These are phyloP conservation scores for Populus euphratica DNA, from an alignment of 345 rosid species.

Conservation along the genomic window DNA sequence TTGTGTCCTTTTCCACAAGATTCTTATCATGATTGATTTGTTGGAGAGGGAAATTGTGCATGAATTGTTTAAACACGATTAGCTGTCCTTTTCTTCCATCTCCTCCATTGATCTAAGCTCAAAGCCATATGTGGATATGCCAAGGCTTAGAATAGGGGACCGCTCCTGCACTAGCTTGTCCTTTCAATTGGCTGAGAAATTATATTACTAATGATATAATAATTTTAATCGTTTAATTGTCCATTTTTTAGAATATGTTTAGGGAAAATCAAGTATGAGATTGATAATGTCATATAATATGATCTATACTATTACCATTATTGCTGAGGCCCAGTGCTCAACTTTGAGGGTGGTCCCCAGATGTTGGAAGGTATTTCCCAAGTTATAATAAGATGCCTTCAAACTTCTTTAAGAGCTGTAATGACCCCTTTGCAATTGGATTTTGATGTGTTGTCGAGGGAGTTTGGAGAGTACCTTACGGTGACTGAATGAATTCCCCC, in stretches of 20 bases:
- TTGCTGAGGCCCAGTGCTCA: constrained; percentile 8
- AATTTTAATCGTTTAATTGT: constrained; percentile 1
- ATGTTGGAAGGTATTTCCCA: constrained; percentile 5
- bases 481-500: constrained; percentile 13
- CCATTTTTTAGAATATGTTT: constrained; percentile 7
- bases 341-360: constrained; percentile 26
- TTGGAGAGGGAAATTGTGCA: constrained; percentile 4
- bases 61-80: neutral
- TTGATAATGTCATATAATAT: constrained; percentile 8
- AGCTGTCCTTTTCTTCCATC: constrained; percentile 4
- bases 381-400: constrained; percentile 7
- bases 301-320: constrained; percentile 3
- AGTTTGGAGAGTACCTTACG: neutral
- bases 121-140: constrained; percentile 6
- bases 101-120: constrained; percentile 10
- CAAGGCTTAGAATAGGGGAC: constrained; percentile 23
- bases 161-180: constrained; percentile 25
- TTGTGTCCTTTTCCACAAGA: constrained; percentile 22
- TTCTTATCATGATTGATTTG: constrained; percentile 23
- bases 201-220: constrained; percentile 12
- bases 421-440: neutral
- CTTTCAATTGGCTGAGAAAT: constrained; percentile 12
- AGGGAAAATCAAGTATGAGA: constrained; percentile 8
- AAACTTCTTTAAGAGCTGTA: neutral
- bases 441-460: constrained; percentile 8